phyloP scores from a whole-genome alignment of 176 grass and related monocot genomes.

The Oryza glaberrima region DNA sequence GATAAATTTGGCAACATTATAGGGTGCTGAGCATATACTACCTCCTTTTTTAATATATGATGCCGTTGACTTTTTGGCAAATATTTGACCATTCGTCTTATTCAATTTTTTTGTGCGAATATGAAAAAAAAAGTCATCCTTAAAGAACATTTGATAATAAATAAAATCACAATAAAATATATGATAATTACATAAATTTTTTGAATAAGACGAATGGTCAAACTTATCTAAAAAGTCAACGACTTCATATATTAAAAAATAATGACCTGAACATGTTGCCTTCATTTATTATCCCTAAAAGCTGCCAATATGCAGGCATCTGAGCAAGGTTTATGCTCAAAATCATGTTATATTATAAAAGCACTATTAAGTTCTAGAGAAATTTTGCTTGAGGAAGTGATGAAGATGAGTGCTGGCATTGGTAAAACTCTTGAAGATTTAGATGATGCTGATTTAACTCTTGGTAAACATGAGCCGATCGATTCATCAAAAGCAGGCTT shows the following conservation, averaged over 20 bases:
- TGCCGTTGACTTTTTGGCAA: too few species aligned
- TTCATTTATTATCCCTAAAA: conserved; percentile 16
- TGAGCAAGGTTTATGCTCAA: conserved; percentile 55
- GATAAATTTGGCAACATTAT: neutral
- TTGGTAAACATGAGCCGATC: conserved; percentile 78
- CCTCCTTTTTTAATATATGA: too few species aligned
- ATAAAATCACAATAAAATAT: too few species aligned
- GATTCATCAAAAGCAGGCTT: conserved; percentile 52
- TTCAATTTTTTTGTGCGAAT: too few species aligned
- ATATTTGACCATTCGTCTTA: too few species aligned
- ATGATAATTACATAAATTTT: too few species aligned
- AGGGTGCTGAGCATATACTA: neutral
- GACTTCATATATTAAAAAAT: too few species aligned
- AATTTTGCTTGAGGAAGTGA: conserved; percentile 73
- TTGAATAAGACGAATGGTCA: too few species aligned
- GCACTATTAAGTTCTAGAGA: conserved; percentile 70
- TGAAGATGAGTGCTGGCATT: conserved; percentile 71
- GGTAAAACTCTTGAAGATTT: conserved; percentile 66
- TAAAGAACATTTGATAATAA: too few species aligned
- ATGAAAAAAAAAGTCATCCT: too few species aligned
- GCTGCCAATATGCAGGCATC: conserved; percentile 43
- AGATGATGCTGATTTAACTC: conserved; percentile 51
- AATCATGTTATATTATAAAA: conserved; percentile 68
- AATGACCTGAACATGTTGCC: neutral
- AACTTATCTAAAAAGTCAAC: too few species aligned